Evolutionary conservation across 1,284 basidiomycete genomes (phyloP), one percentile per base, ranked within the genome.

Genomic region (Puccinia coronata): DNA sequence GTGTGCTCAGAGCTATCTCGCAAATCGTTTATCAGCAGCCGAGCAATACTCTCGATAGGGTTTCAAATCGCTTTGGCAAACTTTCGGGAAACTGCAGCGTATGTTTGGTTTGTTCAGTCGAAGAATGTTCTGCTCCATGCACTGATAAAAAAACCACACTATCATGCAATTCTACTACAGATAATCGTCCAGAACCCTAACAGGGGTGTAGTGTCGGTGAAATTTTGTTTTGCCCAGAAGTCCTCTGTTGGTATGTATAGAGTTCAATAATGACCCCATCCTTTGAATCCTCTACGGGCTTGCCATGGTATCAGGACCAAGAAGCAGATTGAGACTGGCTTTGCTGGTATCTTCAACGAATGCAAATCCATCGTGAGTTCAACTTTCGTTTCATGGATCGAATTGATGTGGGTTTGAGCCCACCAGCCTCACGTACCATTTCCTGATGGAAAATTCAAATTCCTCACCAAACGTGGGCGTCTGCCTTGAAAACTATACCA

Each of bases 291-390:
- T 41, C 20, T 16, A 36, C 16, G 18, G 31, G 31, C 20, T 61
- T 61, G 6, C 31, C 43, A 47, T 41, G 16, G n/a, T 9, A 11
- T 39, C 14, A 63, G 61, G 20, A 63, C 36, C 36, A 63, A 63
- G 61, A 34, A 63, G 61, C 61, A 63, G n/a, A 39, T 63, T n/a
- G 61, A 63, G 34, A 14, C 57, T 28, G 57, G 57, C 28, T 59
- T 59, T 28, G 34, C 6, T 2, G 31, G 61, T 9, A 63, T 39
- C 36, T 63, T 63, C 36, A 28, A 63, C 61, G 3, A n/a, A 39
- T 63, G 61, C 14, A 25, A 59, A 59, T 16, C 61, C 34, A 39
- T 8, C 4, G 34, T 39, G 20, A 63, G 61, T 63, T 25, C 51
- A 25, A 23, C 20, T 23, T 1, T 23, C 12, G 51, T 55, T 53